Conservation (phyloP, 176 grass and related monocot genomes). For the Zea mays region DNA sequence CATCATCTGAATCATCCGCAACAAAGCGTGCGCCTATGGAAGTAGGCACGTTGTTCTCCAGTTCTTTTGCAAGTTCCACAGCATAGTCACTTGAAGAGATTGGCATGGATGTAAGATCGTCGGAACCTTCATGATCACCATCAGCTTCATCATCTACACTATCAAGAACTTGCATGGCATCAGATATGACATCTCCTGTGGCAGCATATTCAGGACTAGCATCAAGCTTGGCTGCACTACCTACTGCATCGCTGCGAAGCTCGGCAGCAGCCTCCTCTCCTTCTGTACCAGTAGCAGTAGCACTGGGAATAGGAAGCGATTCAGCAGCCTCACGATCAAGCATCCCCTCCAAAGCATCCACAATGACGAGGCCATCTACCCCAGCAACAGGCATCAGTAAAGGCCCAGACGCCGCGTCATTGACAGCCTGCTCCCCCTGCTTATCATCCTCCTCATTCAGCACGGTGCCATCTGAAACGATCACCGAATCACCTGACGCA, state of each 20-base stretch:
- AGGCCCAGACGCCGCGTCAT: not conserved
- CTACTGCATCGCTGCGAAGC: not conserved
- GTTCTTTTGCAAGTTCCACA: conserved; percentile 14
- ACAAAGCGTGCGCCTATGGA: conserved; percentile 30
- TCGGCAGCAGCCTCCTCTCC: not conserved
- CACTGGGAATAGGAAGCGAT: not conserved
- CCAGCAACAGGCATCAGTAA: not conserved
- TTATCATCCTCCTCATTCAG: not conserved
- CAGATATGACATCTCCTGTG: not conserved
- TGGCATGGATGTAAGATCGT: conserved; percentile 3
- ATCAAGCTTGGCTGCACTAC: not conserved
- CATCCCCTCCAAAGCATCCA: conserved; percentile 12
- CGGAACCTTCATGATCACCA: not conserved
- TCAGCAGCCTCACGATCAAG: conserved; percentile 7
- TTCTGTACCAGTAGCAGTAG: not conserved
- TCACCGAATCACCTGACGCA: not conserved
- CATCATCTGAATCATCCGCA: conserved; percentile 48
- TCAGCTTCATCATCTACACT: not conserved
- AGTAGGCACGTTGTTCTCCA: conserved; percentile 30
- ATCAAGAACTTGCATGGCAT: not conserved
- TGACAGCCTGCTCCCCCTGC: not conserved
- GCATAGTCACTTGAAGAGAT: conserved; percentile 1
- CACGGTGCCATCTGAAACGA: not conserved
- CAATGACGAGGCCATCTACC: not conserved
- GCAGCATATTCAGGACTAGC: conserved; percentile 2